Evolutionary conservation across 495 filamentous ascomycete genomes (phyloP).

Genomic region (Neurospora tetrasperma): DNA sequence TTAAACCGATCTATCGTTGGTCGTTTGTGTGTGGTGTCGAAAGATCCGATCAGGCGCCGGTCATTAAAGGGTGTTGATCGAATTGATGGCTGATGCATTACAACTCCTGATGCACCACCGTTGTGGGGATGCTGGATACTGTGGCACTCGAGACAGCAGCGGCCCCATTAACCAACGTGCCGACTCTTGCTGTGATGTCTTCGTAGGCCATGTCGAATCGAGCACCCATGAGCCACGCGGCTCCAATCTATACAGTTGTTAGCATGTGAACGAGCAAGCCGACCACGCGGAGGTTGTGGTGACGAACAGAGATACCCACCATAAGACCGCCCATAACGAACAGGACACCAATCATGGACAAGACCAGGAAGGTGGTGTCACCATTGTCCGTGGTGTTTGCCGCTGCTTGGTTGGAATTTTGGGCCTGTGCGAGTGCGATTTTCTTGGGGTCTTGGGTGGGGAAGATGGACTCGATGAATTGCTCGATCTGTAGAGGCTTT

Average conservation of each 20-base stretch:
- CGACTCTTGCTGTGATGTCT: conserved; percentile 20
- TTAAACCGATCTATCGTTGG: neutral
- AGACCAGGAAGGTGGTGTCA: conserved; percentile 28
- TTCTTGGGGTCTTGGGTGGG: conserved; percentile 51
- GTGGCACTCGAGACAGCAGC: conserved; percentile 7
- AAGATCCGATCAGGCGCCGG: neutral
- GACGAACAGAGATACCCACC: conserved; percentile 24
- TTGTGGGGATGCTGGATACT: neutral
- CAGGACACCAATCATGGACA: conserved; percentile 23
- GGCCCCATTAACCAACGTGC: conserved; percentile 8
- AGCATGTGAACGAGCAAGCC: conserved; percentile 4
- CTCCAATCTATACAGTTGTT: conserved; percentile 41
- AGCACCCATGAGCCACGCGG: conserved; percentile 58
- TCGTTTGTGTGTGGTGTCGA: neutral
- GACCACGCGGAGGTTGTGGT: neutral
- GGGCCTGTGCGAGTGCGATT: conserved; percentile 23
- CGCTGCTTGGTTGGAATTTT: conserved; percentile 13
- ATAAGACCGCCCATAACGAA: conserved; percentile 32
- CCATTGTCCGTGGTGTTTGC: conserved; percentile 16
- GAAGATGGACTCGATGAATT: conserved; percentile 94
- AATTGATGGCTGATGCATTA: conserved; percentile 12
- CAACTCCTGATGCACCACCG: conserved; percentile 31
- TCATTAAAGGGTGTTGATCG: conserved; percentile 10
- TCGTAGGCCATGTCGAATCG: conserved; percentile 40
- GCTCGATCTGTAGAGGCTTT: conserved; percentile 59